Evolutionary conservation across 805 yeast genomes (phyloP), one percentile per base, ranked within the genome.

Genomic region (Barnettozyma sucrosica): DNA sequence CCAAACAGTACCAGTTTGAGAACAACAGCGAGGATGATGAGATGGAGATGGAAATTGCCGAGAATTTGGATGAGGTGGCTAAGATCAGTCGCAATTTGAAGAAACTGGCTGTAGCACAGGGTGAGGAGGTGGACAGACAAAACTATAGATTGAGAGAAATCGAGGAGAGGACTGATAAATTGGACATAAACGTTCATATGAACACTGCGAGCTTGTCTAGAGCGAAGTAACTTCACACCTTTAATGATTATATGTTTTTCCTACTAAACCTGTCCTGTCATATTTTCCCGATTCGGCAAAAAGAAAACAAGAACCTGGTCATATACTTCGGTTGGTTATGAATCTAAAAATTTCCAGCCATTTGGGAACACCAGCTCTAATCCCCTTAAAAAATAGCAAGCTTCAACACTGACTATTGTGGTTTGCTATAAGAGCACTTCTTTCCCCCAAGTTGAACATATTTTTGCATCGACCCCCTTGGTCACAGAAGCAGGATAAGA

Each of bases 21-120:
- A 85, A 85, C 43, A 97, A 92, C 66, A 81, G 81, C 43, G 97
- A 92, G 63, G 98, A 93, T 65, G 96, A 89, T 58, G 93, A 83
- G 55, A 79, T 89, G 79, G 98, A 92, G 62, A 78, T 83, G 52
- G 96, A 90, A 65, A 79, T 89, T 55, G 90, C 89, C 46, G 69
- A 77, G 53, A 93, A 93, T 59, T 70, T 92, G 65, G 90, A 86
- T 57, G 88, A 84, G 63, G 85, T 93, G 43, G 76, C 78, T 11
- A 74, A 74, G 36, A 77, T 83, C 49, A 79, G 95, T 28, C 74
- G 75, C 46, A 80, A 89, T 51, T 76, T 92, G 66, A 83, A 81
- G 62, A 77, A 73, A 52, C 72, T 87, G 46, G 97, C 97, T 3
- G 62, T 74, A 48, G 72, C 86, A 4, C 80, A 88, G 61, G 80